Evolutionary conservation across 1,139 yeast genomes (phyloP).

Genomic region (Candida sanyaensis): DNA sequence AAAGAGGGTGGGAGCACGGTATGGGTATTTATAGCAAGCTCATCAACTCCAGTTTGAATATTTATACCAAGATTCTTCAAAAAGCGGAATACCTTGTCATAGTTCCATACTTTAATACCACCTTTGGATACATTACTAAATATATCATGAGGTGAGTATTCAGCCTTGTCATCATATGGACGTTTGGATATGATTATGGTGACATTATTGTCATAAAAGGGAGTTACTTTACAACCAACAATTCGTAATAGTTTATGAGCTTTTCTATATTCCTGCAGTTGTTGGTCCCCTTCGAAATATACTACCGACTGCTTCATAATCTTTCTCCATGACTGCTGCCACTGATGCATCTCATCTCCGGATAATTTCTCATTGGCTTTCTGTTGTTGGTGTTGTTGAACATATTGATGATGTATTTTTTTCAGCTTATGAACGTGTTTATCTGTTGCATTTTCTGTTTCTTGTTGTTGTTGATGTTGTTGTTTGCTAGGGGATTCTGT

Average conservation of each 20-base stretch:
- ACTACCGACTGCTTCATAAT: constrained; percentile 75
- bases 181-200: constrained; percentile 81
- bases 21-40: constrained; percentile 12
- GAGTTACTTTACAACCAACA: constrained; percentile 67
- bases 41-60: constrained; percentile 20
- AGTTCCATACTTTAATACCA: constrained; percentile 82
- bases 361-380: constrained; percentile 27
- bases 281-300: constrained; percentile 73
- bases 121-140: constrained; percentile 61
- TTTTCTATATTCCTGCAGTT: constrained; percentile 51
- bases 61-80: constrained; percentile 66
- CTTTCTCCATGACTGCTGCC: constrained; percentile 84
- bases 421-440: constrained; percentile 3
- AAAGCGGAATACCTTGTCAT: constrained; percentile 82
- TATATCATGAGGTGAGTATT: constrained; percentile 57
- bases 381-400: constrained; percentile 11
- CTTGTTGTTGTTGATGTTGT: constrained; percentile 9
- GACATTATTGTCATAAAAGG: constrained; percentile 76
- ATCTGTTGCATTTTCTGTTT: not conserved
- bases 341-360: constrained; percentile 58
- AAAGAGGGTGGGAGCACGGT: constrained; percentile 11
- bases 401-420: constrained; percentile 8
- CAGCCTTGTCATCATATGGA: constrained; percentile 20
- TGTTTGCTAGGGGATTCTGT: constrained; percentile 5
- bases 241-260: constrained; percentile 56